Percentiles rank a stretch among this genome's conserved stretches.
Evolutionary conservation across 192 early-diverging fungal genomes (phyloP).

Genomic region (Backusella luteola): DNA sequence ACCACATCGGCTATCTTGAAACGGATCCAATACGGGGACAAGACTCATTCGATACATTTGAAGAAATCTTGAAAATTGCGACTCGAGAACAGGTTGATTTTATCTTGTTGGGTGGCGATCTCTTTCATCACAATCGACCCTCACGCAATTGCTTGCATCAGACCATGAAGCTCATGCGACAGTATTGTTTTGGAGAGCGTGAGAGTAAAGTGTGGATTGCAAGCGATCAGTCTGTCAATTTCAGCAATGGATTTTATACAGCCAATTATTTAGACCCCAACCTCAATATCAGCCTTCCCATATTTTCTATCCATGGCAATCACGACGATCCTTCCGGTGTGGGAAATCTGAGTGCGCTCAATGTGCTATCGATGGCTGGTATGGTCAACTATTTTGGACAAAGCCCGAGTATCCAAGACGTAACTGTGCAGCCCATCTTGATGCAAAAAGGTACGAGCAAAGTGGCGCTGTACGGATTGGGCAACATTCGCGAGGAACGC

Average conservation of each 20-base stretch:
- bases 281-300: conserved; percentile 77
- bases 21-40: conserved; percentile 82
- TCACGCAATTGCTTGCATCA: conserved; percentile 72
- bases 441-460: conserved; percentile 75
- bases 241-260: conserved; percentile 59
- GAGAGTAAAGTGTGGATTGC: conserved; percentile 69
- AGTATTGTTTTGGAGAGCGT: conserved; percentile 66
- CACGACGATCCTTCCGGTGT: conserved; percentile 93
- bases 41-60: conserved; percentile 85
- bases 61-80: conserved; percentile 85
- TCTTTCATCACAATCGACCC: conserved; percentile 96
- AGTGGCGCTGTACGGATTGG: conserved; percentile 86
- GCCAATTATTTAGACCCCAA: conserved; percentile 91
- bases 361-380: conserved; percentile 74
- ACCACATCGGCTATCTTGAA: conserved; percentile 92
- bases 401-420: conserved; percentile 66
- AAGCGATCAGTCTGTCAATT: conserved; percentile 74
- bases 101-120: conserved; percentile 90
- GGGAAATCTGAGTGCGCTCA: conserved; percentile 80
- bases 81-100: conserved; percentile 76
- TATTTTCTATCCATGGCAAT: conserved; percentile 97
- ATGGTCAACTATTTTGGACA: conserved; percentile 95
- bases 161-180: conserved; percentile 67
- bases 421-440: conserved; percentile 77
- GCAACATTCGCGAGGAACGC: conserved; percentile 91